These are phyloP conservation scores for Ogataea naganishii DNA, from an alignment of 805 yeast genomes.

Conservation along the genomic window DNA sequence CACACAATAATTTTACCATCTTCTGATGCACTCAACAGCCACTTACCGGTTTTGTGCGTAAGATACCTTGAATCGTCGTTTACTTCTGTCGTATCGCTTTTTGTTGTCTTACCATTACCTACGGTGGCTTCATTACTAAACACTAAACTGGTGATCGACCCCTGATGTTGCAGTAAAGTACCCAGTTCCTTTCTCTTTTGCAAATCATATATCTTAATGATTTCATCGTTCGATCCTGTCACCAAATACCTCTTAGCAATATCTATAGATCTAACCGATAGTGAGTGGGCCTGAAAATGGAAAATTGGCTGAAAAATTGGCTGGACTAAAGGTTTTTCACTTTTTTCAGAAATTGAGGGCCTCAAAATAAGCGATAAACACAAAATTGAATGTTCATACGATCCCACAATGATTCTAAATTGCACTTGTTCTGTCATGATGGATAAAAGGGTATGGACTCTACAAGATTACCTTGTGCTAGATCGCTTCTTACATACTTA, in stretches of 20 bases:
- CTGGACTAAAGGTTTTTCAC: conserved; percentile 21
- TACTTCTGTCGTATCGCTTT: conserved; percentile 4
- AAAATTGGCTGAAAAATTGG: conserved; percentile 87
- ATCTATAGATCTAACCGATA: conserved; percentile 81
- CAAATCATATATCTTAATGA: conserved; percentile 86
- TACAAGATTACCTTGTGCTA: too few relatives aligned
- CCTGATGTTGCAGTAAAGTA: conserved; percentile 76
- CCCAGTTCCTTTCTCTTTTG: conserved; percentile 93
- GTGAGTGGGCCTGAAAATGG: conserved; percentile 91
- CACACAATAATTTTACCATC: conserved; percentile 87
- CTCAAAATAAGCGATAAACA: conserved; percentile 73
- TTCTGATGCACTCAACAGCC: conserved; percentile 87
- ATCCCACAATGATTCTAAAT: conserved; percentile 85
- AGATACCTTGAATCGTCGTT: conserved; percentile 4
- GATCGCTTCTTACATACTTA: too few relatives aligned
- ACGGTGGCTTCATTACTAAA: conserved; percentile 48
- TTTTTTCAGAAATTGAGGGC: conserved; percentile 20
- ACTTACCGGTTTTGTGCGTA: conserved; percentile 51
- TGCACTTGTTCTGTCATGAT: conserved; percentile 24
- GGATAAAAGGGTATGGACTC: too few relatives aligned
- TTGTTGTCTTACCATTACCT: conserved; percentile 1
- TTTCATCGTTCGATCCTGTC: conserved; percentile 94
- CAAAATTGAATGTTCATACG: conserved; percentile 87
- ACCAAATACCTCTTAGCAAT: conserved; percentile 77
- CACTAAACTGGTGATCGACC: conserved; percentile 70